Percentiles rank a stretch among this genome's conserved stretches.
Conservation (phyloP, 306 rosid genomes). For the Cucumis melo region DNA sequence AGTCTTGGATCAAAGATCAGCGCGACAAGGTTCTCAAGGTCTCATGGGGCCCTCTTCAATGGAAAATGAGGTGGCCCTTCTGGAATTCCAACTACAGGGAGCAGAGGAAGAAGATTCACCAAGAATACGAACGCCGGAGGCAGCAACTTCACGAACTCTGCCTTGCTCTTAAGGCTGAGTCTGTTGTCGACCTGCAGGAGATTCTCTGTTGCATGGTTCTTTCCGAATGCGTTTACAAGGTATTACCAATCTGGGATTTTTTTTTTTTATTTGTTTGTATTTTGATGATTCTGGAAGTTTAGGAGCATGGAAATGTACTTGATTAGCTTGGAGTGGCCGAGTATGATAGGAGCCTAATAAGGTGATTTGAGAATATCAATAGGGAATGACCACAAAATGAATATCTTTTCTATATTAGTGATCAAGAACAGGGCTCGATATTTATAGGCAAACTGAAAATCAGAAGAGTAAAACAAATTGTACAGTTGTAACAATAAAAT, state of each 20-base stretch:
- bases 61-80: slow-evolving; percentile 83
- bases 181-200: slow-evolving; percentile 75
- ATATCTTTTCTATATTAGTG: too few relatives aligned
- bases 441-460: too few relatives aligned
- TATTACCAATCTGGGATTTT: neutral
- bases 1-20: slow-evolving; percentile 84
- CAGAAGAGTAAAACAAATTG: too few relatives aligned
- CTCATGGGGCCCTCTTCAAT: slow-evolving; percentile 79
- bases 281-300: neutral
- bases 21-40: slow-evolving; percentile 48
- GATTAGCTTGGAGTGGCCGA: neutral
- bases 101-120: slow-evolving; percentile 61
- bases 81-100: slow-evolving; percentile 35
- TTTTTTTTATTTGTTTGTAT: neutral
- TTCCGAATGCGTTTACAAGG: slow-evolving; percentile 96
- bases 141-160: slow-evolving; percentile 66
- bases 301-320: neutral
- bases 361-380: neutral
- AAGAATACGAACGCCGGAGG: slow-evolving; percentile 55
- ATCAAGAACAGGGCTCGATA: too few relatives aligned
- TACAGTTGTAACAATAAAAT: too few relatives aligned
- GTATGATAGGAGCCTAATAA: neutral
- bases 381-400: too few relatives aligned
- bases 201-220: slow-evolving; percentile 90
- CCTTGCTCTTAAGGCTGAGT: slow-evolving; percentile 52